Evolutionary conservation across 768 basidiomycete genomes (phyloP), one percentile per base, ranked within the genome.

Genomic region (Boletus edulis): DNA sequence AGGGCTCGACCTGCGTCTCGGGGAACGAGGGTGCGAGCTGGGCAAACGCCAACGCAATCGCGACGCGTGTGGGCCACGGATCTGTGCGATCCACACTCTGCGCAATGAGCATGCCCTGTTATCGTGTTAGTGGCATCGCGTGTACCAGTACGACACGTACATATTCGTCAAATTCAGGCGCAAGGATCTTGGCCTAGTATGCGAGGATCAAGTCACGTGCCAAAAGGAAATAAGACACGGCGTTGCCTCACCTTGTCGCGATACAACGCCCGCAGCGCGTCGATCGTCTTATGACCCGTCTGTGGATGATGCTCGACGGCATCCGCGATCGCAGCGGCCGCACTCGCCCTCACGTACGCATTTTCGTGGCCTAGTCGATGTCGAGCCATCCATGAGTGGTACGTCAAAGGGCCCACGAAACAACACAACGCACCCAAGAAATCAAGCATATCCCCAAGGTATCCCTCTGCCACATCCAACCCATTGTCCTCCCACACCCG

Each of bases 401-500:
- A 10, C 5, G 4, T 11, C 37, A 38, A 8, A 29, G 7, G 4
- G 7, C 5, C 18, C 11, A 34, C 29, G n/a, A 20, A n/a, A 40
- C 14, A 10, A 18, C 6, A 18, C 38, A 6, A 64, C 63, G 1
- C 67, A 92, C 94, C 87, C 17, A 98, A 77, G 62, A 84, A 91
- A 0, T 67, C 68, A 12, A 90, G 65, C 13, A 98, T 73, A 43
- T 78, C 76, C 1, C 69, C 65, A 0, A 92, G 68, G 22, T 60
- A 84, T 7, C 69, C 69, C 59, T 93, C 91, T 0, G 89, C 83
- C 11, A 95, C 83, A 63, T 97, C 93, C 37, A 98, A 70, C 5
- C 92, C 95, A 59, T 98, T 98, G 58, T 98, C 97, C 51, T 97
- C 96, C 95, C 95, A 98, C 11, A 91, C 73, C 57, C 86, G 84